phyloP scores from a whole-genome alignment of 257 asterid genomes.

The Schizonepeta tenuifolia region DNA sequence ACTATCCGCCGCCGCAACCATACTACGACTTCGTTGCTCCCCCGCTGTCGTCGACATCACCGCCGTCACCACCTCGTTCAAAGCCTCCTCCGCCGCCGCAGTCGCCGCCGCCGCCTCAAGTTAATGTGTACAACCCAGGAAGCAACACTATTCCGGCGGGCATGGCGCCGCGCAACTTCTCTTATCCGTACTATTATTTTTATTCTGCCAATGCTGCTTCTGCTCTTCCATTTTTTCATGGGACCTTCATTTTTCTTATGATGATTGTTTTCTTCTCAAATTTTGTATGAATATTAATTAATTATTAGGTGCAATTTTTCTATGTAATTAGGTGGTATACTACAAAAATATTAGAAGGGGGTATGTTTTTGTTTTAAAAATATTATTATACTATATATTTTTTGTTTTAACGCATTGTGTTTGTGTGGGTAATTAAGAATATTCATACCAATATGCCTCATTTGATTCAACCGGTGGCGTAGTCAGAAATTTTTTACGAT shows the following conservation, averaged over 20 bases:
- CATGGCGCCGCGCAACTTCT: constrained; percentile 49
- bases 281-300: constrained; percentile 24
- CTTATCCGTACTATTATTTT: constrained; percentile 74
- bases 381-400: not conserved
- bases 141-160: constrained; percentile 41
- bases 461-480: too few species aligned
- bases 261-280: constrained; percentile 34
- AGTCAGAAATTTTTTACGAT: too few species aligned
- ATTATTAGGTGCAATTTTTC: not conserved
- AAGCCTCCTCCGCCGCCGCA: constrained; percentile 45
- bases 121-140: constrained; percentile 45
- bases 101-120: constrained; percentile 41
- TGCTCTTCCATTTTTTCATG: constrained; percentile 28
- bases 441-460: too few species aligned
- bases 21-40: constrained; percentile 44
- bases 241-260: constrained; percentile 38
- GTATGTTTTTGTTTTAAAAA: not conserved
- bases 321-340: constrained; percentile 3
- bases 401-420: too few species aligned
- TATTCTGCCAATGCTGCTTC: constrained; percentile 55
- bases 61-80: constrained; percentile 38
- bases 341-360: not conserved
- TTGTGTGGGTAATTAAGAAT: not conserved
- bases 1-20: constrained; percentile 46
- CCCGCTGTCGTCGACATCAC: constrained; percentile 37